Conservation (phyloP, 2,329 filamentous ascomycete genomes). For the Botrytis cinerea region DNA sequence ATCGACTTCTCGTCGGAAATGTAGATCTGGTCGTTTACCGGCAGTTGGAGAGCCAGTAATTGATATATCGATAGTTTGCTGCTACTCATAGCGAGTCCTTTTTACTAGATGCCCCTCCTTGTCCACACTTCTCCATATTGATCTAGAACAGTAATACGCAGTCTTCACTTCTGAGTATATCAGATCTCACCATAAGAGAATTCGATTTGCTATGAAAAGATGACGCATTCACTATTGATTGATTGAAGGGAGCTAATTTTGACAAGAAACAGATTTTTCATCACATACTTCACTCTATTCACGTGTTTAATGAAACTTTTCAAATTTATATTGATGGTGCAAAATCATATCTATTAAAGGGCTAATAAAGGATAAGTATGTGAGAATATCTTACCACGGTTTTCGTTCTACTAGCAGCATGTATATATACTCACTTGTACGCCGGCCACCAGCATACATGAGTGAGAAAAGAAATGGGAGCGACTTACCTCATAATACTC, state of each 20-base stretch:
- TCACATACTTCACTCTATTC: neutral
- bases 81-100: neutral
- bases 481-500: neutral
- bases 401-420: neutral
- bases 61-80: neutral
- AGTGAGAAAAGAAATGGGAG: neutral
- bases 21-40: neutral
- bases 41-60: neutral
- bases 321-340: neutral
- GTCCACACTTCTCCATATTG: neutral
- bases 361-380: too few relatives aligned
- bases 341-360: neutral
- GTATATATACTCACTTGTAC: neutral
- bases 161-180: neutral
- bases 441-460: neutral
- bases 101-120: neutral
- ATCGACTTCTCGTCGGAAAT: neutral
- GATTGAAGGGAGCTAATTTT: neutral
- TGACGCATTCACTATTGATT: neutral
- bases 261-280: neutral
- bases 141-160: neutral
- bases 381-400: neutral
- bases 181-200: neutral
- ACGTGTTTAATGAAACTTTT: neutral
- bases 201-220: neutral